Evolutionary conservation across 208 protist genomes (phyloP), one percentile per base, ranked within the genome.

Genomic region (Wallacemonas collosoma): DNA sequence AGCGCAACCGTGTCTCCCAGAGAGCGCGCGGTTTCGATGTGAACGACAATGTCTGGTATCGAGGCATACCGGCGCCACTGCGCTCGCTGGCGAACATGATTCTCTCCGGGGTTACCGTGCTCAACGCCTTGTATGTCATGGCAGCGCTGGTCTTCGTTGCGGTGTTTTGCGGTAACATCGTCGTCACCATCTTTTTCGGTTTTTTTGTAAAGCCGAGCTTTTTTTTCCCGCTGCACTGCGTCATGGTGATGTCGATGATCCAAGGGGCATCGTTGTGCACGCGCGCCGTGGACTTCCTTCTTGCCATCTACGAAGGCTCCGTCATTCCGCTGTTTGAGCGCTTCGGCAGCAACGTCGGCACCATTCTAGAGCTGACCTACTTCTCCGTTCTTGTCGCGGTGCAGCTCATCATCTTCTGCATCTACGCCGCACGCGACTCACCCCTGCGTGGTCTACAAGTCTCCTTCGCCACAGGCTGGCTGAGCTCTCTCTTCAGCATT

Each of bases 171-270:
- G 80, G 76, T 6, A 66, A 68, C 67, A 64, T 89, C 55, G 68
- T 86, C 35, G 71, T 84, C 43, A 89, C 81, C 41, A 43, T 89
- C 48, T 93, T 90, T 64, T 81, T 93, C 40, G 85, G 82, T 48
- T 87, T 83, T 48, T 86, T 84, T 54, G 78, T 82, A n/a, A 58
- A 87, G 48, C 71, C 80, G 51, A 79, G 65, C 68, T 85, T 79
- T 65, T 75, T 93, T 14, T 90, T 90, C 67, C 80, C 88, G 36
- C 67, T 93, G 35, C 70, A 71, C 12, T 73, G 73, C 8, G 82
- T 86, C 35, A 76, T 90, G 45, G 47, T 87, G 51, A 82, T 89
- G 74, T 55, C 75, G 1, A 72, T 75, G 17, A 65, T 89, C 35
- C 88, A 93, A 60, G 72, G 77, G 58, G 65, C 73, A 14, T 69